These are phyloP conservation scores for Cinnamomum chago DNA, from an alignment of 164 flowering plant species.

Conservation along the genomic window DNA sequence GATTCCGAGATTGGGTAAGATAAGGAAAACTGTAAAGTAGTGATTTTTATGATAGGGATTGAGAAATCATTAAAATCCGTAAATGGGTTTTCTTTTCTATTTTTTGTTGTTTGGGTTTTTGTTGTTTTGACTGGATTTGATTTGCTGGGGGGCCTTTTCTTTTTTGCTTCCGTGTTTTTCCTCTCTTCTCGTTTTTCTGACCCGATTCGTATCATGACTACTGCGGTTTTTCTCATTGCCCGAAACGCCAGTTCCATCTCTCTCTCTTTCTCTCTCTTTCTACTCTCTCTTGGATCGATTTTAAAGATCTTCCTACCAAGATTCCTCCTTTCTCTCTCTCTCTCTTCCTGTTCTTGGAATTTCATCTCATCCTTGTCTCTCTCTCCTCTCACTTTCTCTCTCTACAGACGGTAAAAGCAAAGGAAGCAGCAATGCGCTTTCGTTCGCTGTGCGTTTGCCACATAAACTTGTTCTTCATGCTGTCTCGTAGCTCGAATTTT, in stretches of 20 bases:
- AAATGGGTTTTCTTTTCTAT: constrained; percentile 11
- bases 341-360: not conserved
- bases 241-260: not conserved
- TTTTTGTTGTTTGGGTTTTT: not conserved
- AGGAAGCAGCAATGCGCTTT: no score
- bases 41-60: constrained; percentile 3
- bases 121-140: not conserved
- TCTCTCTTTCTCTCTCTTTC: no score
- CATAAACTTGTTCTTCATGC: no score
- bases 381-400: not conserved
- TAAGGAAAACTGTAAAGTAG: not conserved
- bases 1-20: constrained; percentile 17
- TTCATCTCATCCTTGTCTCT: no score
- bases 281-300: not conserved
- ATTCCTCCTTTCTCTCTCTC: not conserved
- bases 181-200: constrained; percentile 7
- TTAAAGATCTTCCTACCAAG: not conserved
- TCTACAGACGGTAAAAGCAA: not conserved
- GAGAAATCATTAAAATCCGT: not conserved
- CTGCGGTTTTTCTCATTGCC: constrained; percentile 10
- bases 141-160: constrained; percentile 4
- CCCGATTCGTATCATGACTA: constrained; percentile 24
- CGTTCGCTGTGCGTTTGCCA: no score
- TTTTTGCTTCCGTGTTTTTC: constrained; percentile 3
- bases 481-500: no score